Evolutionary conservation across 805 yeast genomes (phyloP), one percentile per base, ranked within the genome.

Genomic region (Saturnispora saitoi): DNA sequence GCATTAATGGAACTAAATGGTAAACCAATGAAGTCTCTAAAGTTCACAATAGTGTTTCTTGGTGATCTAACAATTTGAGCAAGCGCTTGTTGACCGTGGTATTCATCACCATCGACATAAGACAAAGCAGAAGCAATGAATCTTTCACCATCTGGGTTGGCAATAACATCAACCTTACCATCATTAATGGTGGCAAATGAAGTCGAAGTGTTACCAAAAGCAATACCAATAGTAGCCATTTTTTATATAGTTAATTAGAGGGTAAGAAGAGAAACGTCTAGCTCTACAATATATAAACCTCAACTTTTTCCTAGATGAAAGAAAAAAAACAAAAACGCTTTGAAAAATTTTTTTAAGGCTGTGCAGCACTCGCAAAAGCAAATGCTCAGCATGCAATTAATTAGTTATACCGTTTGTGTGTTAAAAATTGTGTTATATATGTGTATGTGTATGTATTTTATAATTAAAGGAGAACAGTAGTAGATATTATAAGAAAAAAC

Each of bases 141-240:
- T 73, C 98, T 87, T 71, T 93, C 98, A 68, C 99, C 99, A 64
- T 93, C 99, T 58, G 95, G 96, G 80, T 93, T 91, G 58, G 99
- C 99, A 67, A 93, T 91, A 57, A 93, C 95, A 64, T 93, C 97
- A 55, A 88, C 93, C 66, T 84, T 86, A 54, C 96, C 97, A 62
- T 91, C 97, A 53, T 76, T 70, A 57, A 90, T 85, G 61, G 82
- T 86, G 44, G 98, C 97, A 66, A 93, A 89, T 51, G 97, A 86
- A 44, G 97, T 85, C 52, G 95, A 80, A 43, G 95, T 84, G 79
- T 93, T 93, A 68, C 99, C 99, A 68, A 93, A 91, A 39, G 96
- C 82, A 66, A 93, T 79, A 70, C 99, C 99, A 68, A 93, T 86
- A 58, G 88, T 86, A 58, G 85, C 64, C 70, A 67, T 67, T 32